phyloP scores from a whole-genome alignment of 2,329 filamentous ascomycete species.

The Aspergillus intermedius region DNA sequence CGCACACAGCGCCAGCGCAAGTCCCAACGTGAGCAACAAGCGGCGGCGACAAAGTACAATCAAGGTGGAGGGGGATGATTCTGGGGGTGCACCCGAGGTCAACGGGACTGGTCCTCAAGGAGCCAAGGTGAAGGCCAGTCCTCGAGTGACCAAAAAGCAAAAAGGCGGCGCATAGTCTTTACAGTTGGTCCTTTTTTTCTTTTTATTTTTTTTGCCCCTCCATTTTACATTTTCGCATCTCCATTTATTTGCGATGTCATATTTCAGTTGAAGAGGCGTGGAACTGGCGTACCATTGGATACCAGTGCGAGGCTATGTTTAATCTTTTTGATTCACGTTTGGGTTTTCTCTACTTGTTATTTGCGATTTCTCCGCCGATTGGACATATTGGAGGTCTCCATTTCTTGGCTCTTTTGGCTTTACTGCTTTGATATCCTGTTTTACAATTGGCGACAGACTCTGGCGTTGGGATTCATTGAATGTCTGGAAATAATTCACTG shows the following conservation, averaged over 20 bases:
- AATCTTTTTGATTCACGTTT: constrained; percentile 1
- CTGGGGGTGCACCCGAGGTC: constrained; percentile 35
- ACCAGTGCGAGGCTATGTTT: constrained; percentile 16
- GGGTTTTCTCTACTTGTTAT: constrained; percentile 8
- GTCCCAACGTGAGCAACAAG: constrained; percentile 56
- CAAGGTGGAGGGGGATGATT: constrained; percentile 53
- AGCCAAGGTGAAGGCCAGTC: constrained; percentile 43
- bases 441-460: constrained; percentile 21
- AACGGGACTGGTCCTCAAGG: constrained; percentile 39
- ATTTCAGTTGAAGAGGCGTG: constrained; percentile 13
- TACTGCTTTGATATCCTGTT: constrained; percentile 29
- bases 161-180: constrained; percentile 34
- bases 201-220: constrained; percentile 2
- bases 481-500: constrained; percentile 12
- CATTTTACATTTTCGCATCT: constrained; percentile 3
- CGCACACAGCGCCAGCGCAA: constrained; percentile 55
- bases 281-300: constrained; percentile 27
- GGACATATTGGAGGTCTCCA: constrained; percentile 17
- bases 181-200: constrained; percentile 2
- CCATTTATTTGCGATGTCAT: constrained; percentile 10
- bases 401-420: constrained; percentile 4
- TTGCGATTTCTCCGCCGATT: constrained; percentile 5
- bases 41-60: constrained; percentile 53
- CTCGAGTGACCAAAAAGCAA: constrained; percentile 42
- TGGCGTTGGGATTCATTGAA: constrained; percentile 25